phyloP scores from a whole-genome alignment of 768 basidiomycete species.

The Lactarius quietus region DNA sequence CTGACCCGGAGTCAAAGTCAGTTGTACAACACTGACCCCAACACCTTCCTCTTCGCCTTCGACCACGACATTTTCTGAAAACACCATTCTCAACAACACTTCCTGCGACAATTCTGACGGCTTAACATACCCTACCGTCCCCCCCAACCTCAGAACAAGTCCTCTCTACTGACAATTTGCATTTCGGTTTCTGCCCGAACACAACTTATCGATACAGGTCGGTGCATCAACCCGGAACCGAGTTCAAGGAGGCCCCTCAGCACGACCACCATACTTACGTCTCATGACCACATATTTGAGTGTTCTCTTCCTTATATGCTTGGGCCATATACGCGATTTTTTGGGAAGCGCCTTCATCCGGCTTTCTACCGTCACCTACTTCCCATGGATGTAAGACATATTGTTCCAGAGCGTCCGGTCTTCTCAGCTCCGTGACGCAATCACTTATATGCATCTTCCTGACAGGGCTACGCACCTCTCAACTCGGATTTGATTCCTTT shows the following conservation, averaged over 20 bases:
- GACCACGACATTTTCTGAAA: conserved; percentile 64
- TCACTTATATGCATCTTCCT: no score
- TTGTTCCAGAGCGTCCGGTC: no score
- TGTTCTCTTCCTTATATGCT: no score
- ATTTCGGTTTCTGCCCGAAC: conserved; percentile 90
- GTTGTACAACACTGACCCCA: no score
- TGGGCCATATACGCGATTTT: conserved; percentile 95
- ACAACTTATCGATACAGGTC: conserved; percentile 65
- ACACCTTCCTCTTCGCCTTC: conserved; percentile 74
- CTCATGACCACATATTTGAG: no score
- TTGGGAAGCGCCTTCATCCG: conserved; percentile 80
- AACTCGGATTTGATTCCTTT: no score
- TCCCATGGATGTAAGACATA: no score
- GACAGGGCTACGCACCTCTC: no score
- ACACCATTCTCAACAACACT: conserved; percentile 53
- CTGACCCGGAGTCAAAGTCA: no score
- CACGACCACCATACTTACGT: conserved; percentile 95
- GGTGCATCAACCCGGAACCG: conserved; percentile 49
- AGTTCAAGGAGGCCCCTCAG: conserved; percentile 53
- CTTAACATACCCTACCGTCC: conserved; percentile 54
- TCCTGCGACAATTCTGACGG: conserved; percentile 46
- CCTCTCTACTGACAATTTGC: conserved; percentile 77
- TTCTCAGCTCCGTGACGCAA: no score
- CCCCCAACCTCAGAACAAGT: conserved; percentile 80
- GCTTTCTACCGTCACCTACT: conserved; percentile 71